Evolutionary conservation across 2,329 filamentous ascomycete genomes (phyloP).

Genomic region (Fusarium veterinarium): DNA sequence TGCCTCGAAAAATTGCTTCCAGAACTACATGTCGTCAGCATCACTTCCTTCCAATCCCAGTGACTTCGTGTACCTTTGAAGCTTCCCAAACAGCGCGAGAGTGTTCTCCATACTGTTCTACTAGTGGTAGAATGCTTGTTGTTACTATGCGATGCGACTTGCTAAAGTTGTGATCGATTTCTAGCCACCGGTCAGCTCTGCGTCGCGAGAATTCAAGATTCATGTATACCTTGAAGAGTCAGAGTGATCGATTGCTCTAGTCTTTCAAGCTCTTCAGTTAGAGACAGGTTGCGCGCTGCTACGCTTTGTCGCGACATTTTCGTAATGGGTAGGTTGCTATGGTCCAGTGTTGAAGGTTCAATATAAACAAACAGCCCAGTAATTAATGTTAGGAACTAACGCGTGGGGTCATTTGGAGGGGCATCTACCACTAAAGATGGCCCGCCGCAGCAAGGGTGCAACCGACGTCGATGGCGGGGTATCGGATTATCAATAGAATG

Average conservation of each 20-base stretch:
- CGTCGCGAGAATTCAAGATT: background rate
- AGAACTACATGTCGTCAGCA: conserved; percentile 72
- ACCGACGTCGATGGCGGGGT: conserved; percentile 25
- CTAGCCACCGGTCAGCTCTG: conserved; percentile 57
- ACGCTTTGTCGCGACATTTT: conserved; percentile 62
- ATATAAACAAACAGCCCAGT: conserved; percentile 1
- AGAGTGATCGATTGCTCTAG: conserved; percentile 97
- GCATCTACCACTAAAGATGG: background rate
- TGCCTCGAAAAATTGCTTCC: conserved; percentile 99
- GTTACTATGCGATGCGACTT: conserved; percentile 97
- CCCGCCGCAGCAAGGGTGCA: background rate
- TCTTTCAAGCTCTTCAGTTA: conserved; percentile 95
- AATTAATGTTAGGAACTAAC: background rate
- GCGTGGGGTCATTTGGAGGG: conserved; percentile 21
- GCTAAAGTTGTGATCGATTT: conserved; percentile 99
- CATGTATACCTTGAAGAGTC: conserved; percentile 81
- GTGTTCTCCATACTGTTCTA: conserved; percentile 95
- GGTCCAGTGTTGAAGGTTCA: conserved; percentile 12
- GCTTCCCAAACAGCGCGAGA: conserved; percentile 96
- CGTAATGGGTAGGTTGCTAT: conserved; percentile 1
- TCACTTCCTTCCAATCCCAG: background rate
- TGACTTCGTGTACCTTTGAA: conserved; percentile 74
- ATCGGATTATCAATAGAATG: background rate
- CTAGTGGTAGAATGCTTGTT: conserved; percentile 88
- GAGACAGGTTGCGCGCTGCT: conserved; percentile 71